Evolutionary conservation across 768 basidiomycete genomes (phyloP).

Genomic region (Lanmaoa rubissima): DNA sequence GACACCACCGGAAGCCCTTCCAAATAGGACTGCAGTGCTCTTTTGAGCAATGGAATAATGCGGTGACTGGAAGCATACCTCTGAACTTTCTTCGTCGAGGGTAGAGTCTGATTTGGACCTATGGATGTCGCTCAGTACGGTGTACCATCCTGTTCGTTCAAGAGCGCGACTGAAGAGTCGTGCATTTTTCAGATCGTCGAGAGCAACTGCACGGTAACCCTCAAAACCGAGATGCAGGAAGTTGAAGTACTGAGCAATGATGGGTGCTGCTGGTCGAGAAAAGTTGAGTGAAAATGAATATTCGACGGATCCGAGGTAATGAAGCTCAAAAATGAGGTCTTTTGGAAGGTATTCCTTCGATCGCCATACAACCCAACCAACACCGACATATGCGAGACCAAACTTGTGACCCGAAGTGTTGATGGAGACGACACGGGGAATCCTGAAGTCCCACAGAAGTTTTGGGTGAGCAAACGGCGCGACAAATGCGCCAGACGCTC

Average conservation of each 20-base stretch:
- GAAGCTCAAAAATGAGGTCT: conserved; percentile 65
- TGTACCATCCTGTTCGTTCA: conserved; percentile 52
- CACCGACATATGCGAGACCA: conserved; percentile 52
- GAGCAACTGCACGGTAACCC: conserved; percentile 47
- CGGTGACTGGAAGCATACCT: conserved; percentile 39
- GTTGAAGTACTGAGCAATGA: conserved; percentile 63
- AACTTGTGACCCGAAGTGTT: conserved; percentile 65
- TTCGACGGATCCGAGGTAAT: conserved; percentile 56
- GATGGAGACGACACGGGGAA: conserved; percentile 59
- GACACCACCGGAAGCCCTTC: conserved; percentile 54
- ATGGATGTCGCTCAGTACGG: conserved; percentile 57
- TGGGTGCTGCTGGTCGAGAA: conserved; percentile 59
- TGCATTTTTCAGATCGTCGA: conserved; percentile 56
- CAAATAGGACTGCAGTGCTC: conserved; percentile 36
- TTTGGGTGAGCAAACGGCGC: conserved; percentile 60
- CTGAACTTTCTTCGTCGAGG: conserved; percentile 52
- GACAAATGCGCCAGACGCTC: conserved; percentile 59
- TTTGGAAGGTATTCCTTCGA: conserved; percentile 56
- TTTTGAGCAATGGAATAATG: background rate
- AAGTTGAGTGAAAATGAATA: conserved; percentile 73
- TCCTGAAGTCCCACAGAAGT: conserved; percentile 57
- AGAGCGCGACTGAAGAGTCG: conserved; percentile 64
- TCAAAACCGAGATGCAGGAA: conserved; percentile 60
- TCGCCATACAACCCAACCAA: conserved; percentile 69
- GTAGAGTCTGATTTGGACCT: conserved; percentile 32